Percentiles rank a stretch among this genome's conserved stretches.
phyloP scores from a whole-genome alignment of 805 yeast species.

The Gaillardinia entomophila region DNA sequence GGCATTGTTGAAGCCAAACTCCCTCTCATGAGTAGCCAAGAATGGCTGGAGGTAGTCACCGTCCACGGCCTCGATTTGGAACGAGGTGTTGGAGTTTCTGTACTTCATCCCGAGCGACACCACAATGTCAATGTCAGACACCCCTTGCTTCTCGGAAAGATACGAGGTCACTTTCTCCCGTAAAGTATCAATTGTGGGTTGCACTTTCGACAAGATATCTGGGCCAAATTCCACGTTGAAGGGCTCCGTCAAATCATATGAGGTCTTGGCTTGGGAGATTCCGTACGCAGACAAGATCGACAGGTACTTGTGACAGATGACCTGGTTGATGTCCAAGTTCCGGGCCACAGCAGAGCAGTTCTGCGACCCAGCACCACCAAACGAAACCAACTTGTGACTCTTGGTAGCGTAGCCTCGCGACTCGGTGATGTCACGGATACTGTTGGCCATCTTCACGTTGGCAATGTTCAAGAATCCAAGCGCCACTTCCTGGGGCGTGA shows the following conservation, averaged over 20 bases:
- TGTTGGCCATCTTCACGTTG: slow-evolving; percentile 1
- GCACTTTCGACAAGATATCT: neutral
- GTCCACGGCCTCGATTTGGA: slow-evolving; percentile 2
- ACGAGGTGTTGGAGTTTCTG: neutral
- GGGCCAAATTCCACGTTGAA: neutral
- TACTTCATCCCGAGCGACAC: slow-evolving; percentile 1
- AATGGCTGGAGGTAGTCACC: slow-evolving; percentile 40
- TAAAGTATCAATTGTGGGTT: neutral
- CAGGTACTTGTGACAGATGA: slow-evolving; percentile 1
- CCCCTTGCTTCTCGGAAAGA: neutral
- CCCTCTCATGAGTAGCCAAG: slow-evolving; percentile 52
- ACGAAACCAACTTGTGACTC: slow-evolving; percentile 1
- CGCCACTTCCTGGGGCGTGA: slow-evolving; percentile 2
- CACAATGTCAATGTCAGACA: neutral
- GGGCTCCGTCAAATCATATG: neutral
- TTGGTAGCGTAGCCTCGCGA: neutral
- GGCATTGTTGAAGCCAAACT: slow-evolving; percentile 63
- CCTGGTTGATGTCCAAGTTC: slow-evolving; percentile 1
- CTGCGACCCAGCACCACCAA: slow-evolving; percentile 2
- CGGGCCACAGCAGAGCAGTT: slow-evolving; percentile 1
- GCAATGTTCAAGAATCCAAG: slow-evolving; percentile 1
- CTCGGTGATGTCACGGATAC: slow-evolving; percentile 1
- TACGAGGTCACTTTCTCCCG: neutral
- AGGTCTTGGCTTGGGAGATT: slow-evolving; percentile 1
- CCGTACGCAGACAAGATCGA: slow-evolving; percentile 2